Evolutionary conservation across 768 basidiomycete species (phyloP).

Genomic region (Dendrothele bispora): DNA sequence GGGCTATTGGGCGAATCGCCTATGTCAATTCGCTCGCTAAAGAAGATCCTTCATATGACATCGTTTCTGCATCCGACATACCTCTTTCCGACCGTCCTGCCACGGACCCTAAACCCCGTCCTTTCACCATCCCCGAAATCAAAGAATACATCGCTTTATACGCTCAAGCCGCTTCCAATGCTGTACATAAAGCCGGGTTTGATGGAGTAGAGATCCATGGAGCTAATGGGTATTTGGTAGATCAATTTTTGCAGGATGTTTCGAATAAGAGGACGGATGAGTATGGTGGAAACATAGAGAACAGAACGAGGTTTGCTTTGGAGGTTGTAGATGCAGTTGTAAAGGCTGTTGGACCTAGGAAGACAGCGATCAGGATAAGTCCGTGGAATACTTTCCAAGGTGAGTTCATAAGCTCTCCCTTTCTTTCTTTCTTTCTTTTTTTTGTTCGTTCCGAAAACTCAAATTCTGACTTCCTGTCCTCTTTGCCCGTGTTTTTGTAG

Average conservation of each 20-base stretch:
- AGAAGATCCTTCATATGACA: conserved; percentile 16
- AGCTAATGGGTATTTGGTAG: conserved; percentile 32
- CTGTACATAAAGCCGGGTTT: conserved; percentile 49
- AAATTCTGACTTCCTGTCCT: too few species aligned
- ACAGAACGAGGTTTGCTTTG: conserved; percentile 46
- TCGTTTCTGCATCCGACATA: conserved; percentile 24
- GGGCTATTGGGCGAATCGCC: conserved; percentile 45
- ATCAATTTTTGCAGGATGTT: conserved; percentile 47
- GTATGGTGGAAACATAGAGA: conserved; percentile 54
- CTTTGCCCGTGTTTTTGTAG: conserved; percentile 14
- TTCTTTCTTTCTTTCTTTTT: conserved; percentile 13
- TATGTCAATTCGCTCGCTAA: neutral
- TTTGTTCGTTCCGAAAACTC: too few species aligned
- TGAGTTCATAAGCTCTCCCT: conserved; percentile 5
- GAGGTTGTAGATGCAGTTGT: conserved; percentile 46
- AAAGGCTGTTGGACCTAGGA: conserved; percentile 42
- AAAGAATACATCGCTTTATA: conserved; percentile 39
- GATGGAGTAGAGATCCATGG: conserved; percentile 53
- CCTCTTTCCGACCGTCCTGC: conserved; percentile 5
- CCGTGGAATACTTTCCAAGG: conserved; percentile 41
- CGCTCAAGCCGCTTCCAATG: conserved; percentile 43
- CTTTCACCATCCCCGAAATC: conserved; percentile 41
- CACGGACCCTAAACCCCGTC: conserved; percentile 16
- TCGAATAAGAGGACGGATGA: conserved; percentile 48
- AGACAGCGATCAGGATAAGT: conserved; percentile 45